Percentiles rank a stretch among this genome's conserved stretches.
Evolutionary conservation across 2,329 filamentous ascomycete species (phyloP).

Genomic region (Elsinoe australis): DNA sequence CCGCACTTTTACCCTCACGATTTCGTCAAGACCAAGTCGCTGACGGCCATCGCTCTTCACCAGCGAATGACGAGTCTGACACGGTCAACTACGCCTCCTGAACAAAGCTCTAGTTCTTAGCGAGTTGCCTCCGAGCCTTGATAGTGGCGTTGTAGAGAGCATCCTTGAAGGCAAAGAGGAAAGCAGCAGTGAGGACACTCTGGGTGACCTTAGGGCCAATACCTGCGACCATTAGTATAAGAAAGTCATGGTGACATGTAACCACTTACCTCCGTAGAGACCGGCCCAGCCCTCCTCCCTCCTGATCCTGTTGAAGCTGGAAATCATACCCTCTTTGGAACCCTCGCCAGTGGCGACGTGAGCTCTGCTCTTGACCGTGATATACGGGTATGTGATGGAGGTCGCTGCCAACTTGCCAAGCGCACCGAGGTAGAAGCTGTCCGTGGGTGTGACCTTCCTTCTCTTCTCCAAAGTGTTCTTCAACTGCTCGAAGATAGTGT

Average conservation of each 20-base stretch:
- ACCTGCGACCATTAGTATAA: conserved; percentile 44
- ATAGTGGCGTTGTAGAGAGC: conserved; percentile 80
- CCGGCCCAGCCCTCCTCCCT: conserved; percentile 85
- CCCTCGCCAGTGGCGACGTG: conserved; percentile 74
- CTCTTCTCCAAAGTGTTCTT: conserved; percentile 81
- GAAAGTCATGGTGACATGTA: background rate
- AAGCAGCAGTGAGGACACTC: conserved; percentile 90
- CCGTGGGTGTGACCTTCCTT: conserved; percentile 68
- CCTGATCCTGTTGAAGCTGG: conserved; percentile 70
- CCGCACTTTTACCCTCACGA: too few relatives aligned
- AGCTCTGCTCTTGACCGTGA: conserved; percentile 97
- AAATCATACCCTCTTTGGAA: conserved; percentile 72
- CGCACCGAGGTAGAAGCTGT: conserved; percentile 86
- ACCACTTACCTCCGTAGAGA: conserved; percentile 72
- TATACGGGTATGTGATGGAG: conserved; percentile 92
- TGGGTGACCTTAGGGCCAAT: conserved; percentile 95
- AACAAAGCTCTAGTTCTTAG: conserved; percentile 12
- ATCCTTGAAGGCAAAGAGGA: conserved; percentile 97
- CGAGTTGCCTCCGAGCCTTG: conserved; percentile 45
- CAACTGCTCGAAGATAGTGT: conserved; percentile 97
- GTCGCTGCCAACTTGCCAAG: conserved; percentile 93
- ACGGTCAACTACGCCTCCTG: too few relatives aligned
- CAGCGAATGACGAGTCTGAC: too few relatives aligned
- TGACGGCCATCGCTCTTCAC: too few relatives aligned
- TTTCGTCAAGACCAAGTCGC: too few relatives aligned